Conservation (phyloP, 257 asterid species). For the Nyctanthes arbortristis region DNA sequence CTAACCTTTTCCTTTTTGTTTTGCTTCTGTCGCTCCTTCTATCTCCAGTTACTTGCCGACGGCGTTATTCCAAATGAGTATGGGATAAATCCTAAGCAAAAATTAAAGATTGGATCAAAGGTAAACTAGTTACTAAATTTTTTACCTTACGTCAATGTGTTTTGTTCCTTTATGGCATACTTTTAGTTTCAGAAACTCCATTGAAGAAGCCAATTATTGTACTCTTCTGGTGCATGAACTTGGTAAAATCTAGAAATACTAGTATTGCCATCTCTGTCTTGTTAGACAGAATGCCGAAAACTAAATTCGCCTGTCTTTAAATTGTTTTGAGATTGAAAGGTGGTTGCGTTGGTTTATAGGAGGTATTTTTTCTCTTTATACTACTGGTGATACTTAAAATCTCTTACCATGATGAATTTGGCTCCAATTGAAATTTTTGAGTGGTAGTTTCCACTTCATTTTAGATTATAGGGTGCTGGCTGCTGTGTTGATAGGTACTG, state of each 20-base stretch:
- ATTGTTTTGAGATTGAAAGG: slow-evolving; percentile 14
- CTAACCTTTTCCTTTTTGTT: background rate
- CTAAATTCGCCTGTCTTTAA: slow-evolving; percentile 4
- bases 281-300: slow-evolving; percentile 5
- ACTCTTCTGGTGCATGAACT: slow-evolving; percentile 1
- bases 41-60: slow-evolving; percentile 96
- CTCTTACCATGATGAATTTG: background rate
- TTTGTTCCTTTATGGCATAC: background rate
- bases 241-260: slow-evolving; percentile 12
- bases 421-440: background rate
- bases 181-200: slow-evolving; percentile 9
- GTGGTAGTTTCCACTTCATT: background rate
- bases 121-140: slow-evolving; percentile 29
- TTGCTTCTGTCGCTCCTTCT: no score
- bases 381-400: background rate
- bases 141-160: background rate
- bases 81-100: slow-evolving; percentile 88
- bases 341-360: background rate
- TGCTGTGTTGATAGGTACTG: background rate
- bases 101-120: slow-evolving; percentile 91
- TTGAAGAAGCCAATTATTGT: background rate
- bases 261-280: background rate
- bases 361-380: slow-evolving; percentile 1
- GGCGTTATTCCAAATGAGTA: slow-evolving; percentile 97
- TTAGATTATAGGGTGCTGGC: background rate